Evolutionary conservation across 139 green algal genomes (phyloP), one percentile per base, ranked within the genome.

Genomic region (Gonium pectorale): DNA sequence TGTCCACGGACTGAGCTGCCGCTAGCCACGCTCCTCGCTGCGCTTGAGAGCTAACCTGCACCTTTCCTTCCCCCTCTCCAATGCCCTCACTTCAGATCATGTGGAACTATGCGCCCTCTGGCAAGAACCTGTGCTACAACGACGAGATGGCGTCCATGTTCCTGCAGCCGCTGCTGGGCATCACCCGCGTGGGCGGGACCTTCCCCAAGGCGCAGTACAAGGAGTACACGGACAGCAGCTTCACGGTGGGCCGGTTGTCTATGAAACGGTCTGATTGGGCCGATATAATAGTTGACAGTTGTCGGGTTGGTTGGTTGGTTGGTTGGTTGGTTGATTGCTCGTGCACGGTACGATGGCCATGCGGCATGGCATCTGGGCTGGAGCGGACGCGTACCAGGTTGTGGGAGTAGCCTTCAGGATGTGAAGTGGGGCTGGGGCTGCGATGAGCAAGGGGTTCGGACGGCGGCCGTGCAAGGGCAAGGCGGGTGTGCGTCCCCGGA

Each of bases 171-270:
- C n/a, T n/a, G n/a, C n/a, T n/a, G 7, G 62, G 63, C 8, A 37
- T 38, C 44, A 60, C 62, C 8, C 38, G 40, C 1, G 78, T 84
- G 63, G 78, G 78, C 41, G 77, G 75, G 70, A 86, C 77, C 38
- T 93, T 93, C 72, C 38, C 85, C 46, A 96, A 96, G 90, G 93
- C 86, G 2, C 70, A 41, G 13, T 96, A 93, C 68, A 29, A 90
- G 2, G 89, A 90, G 62, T 96, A 94, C 86, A 96, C 90, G 1
- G 93, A 96, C 73, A 89, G 54, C 67, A 95, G 86, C 21, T 96
- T 96, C 91, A 91, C 40, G 19, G 83, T 88, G 60, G 6, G 82
- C n/a, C n/a, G n/a, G n/a, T n/a, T n/a, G n/a, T n/a, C n/a, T n/a
- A n/a, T n/a, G n/a, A n/a, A n/a, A n/a, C n/a, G n/a, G n/a, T n/a